phyloP scores from a whole-genome alignment of 2,329 filamentous ascomycete species.

The Aspergillus fischeri region DNA sequence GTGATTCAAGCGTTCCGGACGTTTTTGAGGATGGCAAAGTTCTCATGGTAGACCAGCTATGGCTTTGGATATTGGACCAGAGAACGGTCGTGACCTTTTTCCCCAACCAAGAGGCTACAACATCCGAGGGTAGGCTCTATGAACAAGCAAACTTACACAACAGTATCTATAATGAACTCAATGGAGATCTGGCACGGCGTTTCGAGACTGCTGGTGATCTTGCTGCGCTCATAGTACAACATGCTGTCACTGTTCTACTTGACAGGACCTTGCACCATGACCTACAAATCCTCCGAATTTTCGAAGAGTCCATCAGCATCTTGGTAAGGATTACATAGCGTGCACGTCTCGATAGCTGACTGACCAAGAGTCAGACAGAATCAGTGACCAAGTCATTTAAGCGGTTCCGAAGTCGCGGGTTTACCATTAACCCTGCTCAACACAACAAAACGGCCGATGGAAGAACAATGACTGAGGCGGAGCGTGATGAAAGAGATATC shows the following conservation, averaged over 20 bases:
- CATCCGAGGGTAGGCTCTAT: constrained; percentile 30
- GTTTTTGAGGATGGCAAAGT: constrained; percentile 41
- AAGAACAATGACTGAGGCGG: constrained; percentile 27
- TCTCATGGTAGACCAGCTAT: constrained; percentile 65
- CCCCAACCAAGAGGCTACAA: constrained; percentile 31
- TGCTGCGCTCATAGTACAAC: constrained; percentile 58
- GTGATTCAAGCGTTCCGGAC: constrained; percentile 11
- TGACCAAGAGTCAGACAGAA: constrained; percentile 47
- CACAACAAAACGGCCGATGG: constrained; percentile 26
- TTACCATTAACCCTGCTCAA: constrained; percentile 41
- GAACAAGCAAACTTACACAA: constrained; percentile 57
- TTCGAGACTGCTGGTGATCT: constrained; percentile 61
- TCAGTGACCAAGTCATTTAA: constrained; percentile 61
- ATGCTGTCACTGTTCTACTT: constrained; percentile 59
- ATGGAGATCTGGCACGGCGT: constrained; percentile 59
- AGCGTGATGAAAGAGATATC: constrained; percentile 43
- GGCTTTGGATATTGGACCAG: constrained; percentile 47
- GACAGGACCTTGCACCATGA: constrained; percentile 59
- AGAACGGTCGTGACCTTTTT: constrained; percentile 34
- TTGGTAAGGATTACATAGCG: constrained; percentile 40
- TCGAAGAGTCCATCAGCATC: constrained; percentile 63
- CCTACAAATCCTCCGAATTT: constrained; percentile 61
- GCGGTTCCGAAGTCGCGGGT: constrained; percentile 56
- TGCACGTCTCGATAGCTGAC: background rate
- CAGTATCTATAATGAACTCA: constrained; percentile 63